Evolutionary conservation across 2,329 filamentous ascomycete species (phyloP).

Genomic region (Cordyceps cicadae): DNA sequence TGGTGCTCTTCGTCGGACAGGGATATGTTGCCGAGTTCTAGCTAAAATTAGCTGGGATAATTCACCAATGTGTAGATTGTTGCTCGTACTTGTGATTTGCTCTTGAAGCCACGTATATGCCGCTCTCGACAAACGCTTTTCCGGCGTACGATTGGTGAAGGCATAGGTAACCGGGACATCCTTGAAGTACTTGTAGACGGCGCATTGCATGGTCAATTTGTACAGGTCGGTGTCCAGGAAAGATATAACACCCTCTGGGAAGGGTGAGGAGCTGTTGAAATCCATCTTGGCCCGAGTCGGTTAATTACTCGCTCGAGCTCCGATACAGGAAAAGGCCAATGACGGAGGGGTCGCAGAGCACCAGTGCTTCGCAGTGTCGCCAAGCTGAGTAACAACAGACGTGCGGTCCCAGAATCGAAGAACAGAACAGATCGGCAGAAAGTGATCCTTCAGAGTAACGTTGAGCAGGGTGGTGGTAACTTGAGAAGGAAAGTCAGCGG

Average conservation of each 20-base stretch:
- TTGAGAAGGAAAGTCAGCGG: neutral
- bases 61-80: neutral
- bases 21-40: conserved; percentile 74
- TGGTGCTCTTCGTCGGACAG: conserved; percentile 70
- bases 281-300: conserved; percentile 38
- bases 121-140: conserved; percentile 78
- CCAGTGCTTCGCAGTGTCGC: neutral
- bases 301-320: conserved; percentile 1
- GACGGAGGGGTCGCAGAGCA: neutral
- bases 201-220: conserved; percentile 99
- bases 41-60: neutral
- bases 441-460: neutral
- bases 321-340: neutral
- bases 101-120: conserved; percentile 79
- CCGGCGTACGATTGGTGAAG: conserved; percentile 90
- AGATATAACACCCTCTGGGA: conserved; percentile 70
- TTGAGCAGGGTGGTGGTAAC: neutral
- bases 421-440: neutral
- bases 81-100: conserved; percentile 64
- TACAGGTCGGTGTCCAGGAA: conserved; percentile 81
- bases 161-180: conserved; percentile 77
- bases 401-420: neutral
- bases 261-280: conserved; percentile 58
- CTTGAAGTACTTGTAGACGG: conserved; percentile 85
- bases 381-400: neutral